These are phyloP conservation scores for Harringtonia aguacate DNA, from an alignment of 2,329 filamentous ascomycete genomes.

Conservation along the genomic window DNA sequence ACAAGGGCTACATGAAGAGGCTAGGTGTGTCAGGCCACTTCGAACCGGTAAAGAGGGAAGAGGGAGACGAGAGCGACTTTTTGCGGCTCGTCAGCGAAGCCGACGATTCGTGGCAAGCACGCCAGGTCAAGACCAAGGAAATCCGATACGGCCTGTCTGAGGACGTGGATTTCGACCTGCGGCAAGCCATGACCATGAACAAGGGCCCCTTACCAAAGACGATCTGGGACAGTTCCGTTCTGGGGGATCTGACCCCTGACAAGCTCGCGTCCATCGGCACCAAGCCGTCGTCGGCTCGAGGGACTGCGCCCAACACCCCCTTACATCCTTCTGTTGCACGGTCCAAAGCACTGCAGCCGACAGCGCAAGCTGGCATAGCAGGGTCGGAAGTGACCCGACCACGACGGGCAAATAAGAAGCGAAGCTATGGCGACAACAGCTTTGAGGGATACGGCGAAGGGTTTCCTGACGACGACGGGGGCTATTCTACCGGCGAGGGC, in stretches of 20 bases:
- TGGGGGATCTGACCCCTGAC: constrained; percentile 42
- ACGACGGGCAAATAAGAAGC: constrained; percentile 59
- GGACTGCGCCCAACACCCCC: constrained; percentile 43
- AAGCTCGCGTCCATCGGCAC: constrained; percentile 23
- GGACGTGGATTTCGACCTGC: constrained; percentile 30
- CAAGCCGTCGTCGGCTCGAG: constrained; percentile 31
- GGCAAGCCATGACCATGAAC: constrained; percentile 44
- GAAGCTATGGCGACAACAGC: constrained; percentile 63
- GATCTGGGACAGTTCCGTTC: constrained; percentile 46
- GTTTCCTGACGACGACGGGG: constrained; percentile 58
- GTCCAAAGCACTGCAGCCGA: constrained; percentile 21
- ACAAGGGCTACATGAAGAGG: constrained; percentile 58
- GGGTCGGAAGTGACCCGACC: constrained; percentile 42
- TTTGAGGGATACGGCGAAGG: constrained; percentile 67
- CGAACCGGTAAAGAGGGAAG: constrained; percentile 46
- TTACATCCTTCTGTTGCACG: constrained; percentile 24
- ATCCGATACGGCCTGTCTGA: constrained; percentile 42
- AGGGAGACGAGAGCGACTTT: constrained; percentile 40
- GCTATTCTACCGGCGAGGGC: constrained; percentile 64
- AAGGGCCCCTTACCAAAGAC: constrained; percentile 44
- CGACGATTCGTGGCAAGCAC: constrained; percentile 46
- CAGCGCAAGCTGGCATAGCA: constrained; percentile 11
- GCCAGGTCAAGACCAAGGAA: constrained; percentile 42
- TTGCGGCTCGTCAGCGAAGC: constrained; percentile 38
- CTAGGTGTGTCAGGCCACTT: constrained; percentile 52